These are phyloP conservation scores for Pseudoneurospora amorphoporcata DNA, from an alignment of 495 filamentous ascomycete genomes.

Conservation along the genomic window DNA sequence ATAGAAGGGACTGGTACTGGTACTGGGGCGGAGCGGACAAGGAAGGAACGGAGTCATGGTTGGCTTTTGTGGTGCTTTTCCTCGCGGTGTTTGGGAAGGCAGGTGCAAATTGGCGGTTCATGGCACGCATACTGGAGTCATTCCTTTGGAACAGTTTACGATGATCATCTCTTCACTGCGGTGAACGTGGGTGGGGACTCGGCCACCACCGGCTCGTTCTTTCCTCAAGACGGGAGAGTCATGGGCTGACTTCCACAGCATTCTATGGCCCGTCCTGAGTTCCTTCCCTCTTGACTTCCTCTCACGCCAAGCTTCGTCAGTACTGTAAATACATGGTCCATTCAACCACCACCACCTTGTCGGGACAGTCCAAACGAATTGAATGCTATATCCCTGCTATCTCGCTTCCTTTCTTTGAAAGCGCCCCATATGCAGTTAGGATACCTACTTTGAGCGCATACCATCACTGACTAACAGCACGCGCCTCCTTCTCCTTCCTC, in stretches of 20 bases:
- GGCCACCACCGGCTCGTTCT: background rate
- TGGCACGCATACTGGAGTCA: background rate
- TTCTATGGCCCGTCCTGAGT: background rate
- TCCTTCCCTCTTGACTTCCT: background rate
- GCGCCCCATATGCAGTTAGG: background rate
- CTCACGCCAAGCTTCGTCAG: background rate
- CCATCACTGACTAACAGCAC: background rate
- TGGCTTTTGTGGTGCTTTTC: background rate
- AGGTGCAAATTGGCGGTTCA: background rate
- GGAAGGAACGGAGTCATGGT: background rate
- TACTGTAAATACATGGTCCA: no score
- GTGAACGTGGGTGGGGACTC: no score
- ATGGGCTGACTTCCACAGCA: background rate
- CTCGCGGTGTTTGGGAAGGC: background rate
- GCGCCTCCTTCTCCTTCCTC: constrained; percentile 20
- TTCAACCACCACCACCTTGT: no score
- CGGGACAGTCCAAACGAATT: no score
- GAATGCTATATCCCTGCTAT: no score
- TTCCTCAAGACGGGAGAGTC: background rate
- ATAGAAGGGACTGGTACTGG: background rate
- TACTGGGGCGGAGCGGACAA: no score
- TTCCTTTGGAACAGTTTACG: background rate
- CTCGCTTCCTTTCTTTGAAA: no score
- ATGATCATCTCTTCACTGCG: background rate
- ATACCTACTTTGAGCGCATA: background rate